These are phyloP conservation scores for Coemansia sp. DNA, from an alignment of 192 early-diverging fungal species.

Conservation along the genomic window DNA sequence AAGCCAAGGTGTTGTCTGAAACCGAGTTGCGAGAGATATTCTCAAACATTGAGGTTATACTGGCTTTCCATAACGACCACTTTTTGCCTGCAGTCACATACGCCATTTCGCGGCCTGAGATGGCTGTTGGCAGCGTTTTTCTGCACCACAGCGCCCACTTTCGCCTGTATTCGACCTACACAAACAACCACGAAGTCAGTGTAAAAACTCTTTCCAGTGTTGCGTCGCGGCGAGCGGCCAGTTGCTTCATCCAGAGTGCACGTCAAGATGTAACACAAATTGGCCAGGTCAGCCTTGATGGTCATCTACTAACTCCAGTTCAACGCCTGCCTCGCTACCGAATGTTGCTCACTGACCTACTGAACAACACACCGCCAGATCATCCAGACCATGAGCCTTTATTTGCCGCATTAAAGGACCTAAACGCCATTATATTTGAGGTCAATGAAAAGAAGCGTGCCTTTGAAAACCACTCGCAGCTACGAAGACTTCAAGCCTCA, in stretches of 20 bases:
- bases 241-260: slow-evolving; percentile 36
- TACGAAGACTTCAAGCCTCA: slow-evolving; percentile 59
- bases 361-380: slow-evolving; percentile 66
- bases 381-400: slow-evolving; percentile 79
- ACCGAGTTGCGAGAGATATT: slow-evolving; percentile 72
- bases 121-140: slow-evolving; percentile 73
- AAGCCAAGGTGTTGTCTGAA: slow-evolving; percentile 50
- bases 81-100: slow-evolving; percentile 59
- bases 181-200: slow-evolving; percentile 80
- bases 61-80: slow-evolving; percentile 64
- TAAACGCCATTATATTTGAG: slow-evolving; percentile 67
- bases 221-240: slow-evolving; percentile 35
- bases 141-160: slow-evolving; percentile 70
- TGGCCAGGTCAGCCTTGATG: slow-evolving; percentile 76
- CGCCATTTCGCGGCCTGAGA: slow-evolving; percentile 32
- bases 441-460: slow-evolving; percentile 85
- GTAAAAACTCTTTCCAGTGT: slow-evolving; percentile 58
- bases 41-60: slow-evolving; percentile 77
- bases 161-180: slow-evolving; percentile 82
- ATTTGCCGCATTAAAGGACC: slow-evolving; percentile 61
- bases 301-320: slow-evolving; percentile 85
- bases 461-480: slow-evolving; percentile 54
- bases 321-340: slow-evolving; percentile 94
- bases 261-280: slow-evolving; percentile 60
- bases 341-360: slow-evolving; percentile 80